A percentile compares a stretch with the other conserved stretches of the same genome.
phyloP scores from a whole-genome alignment of 2,329 filamentous ascomycete species.

The Claviceps arundinis region DNA sequence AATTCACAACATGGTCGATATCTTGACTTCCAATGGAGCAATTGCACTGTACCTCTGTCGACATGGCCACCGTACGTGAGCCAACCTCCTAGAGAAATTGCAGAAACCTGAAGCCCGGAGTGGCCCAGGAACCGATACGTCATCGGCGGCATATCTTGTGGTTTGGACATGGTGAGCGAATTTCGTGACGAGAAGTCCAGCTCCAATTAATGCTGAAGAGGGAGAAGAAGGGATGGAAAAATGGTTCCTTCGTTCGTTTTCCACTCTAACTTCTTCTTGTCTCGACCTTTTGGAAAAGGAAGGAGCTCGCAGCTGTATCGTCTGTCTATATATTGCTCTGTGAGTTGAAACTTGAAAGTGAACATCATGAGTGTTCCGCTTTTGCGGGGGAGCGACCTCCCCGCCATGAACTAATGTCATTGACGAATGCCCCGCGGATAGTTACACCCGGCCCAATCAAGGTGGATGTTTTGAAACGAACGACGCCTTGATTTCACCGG shows the following conservation, averaged over 20 bases:
- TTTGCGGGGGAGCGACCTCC: background rate
- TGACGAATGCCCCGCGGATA: background rate
- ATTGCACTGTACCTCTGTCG: slow-evolving; percentile 51
- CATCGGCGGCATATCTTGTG: slow-evolving; percentile 39
- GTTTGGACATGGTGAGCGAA: slow-evolving; percentile 23
- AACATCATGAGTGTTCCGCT: background rate
- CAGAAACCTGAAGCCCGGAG: slow-evolving; percentile 60
- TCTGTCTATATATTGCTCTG: background rate
- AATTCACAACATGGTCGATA: background rate
- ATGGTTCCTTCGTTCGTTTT: too few species aligned
- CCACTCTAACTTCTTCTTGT: too few species aligned
- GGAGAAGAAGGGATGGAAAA: background rate
- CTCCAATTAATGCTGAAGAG: background rate
- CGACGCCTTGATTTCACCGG: background rate
- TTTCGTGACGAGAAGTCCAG: background rate
- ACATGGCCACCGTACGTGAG: slow-evolving; percentile 65
- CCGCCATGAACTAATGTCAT: background rate
- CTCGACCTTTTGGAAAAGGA: background rate
- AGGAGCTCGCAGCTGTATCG: background rate
- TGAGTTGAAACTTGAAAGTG: background rate
- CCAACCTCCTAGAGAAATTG: slow-evolving; percentile 59
- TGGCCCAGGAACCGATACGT: slow-evolving; percentile 59
- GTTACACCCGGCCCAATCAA: background rate
- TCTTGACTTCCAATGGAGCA: background rate
- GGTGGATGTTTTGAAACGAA: background rate